Evolutionary conservation across 345 rosid species (phyloP), one percentile per base, ranked within the genome.

Genomic region (Euphorbia pulcherrima): DNA sequence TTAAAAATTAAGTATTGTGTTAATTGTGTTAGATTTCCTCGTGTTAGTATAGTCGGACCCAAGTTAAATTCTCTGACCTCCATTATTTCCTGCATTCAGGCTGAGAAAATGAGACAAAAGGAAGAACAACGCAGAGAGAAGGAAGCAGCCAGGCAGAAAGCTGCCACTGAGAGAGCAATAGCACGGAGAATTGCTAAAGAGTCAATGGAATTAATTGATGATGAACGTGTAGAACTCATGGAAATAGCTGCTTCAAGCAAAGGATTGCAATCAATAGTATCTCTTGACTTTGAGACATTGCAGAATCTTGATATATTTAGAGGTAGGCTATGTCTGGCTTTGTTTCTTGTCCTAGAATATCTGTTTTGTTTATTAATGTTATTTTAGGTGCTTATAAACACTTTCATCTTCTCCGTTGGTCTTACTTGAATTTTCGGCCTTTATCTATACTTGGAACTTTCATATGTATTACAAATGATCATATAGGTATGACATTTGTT

Each of bases 181-280:
- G 97, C 96, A 71, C 95, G 98, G 58, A 87, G 79, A 79, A 83
- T 90, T 56, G 98, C 97, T 46, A 92, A 90, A 80, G 92, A 90
- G 72, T 90, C 97, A 3, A 77, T 82, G 86, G 97, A 87, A 72
- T 90, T 87, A 55, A 74, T 87, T 69, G 98, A 92, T 68, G 97
- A 90, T 69, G 96, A 88, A 58, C 92, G 87, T 58, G 70, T 92
- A 77, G 98, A 92, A 71, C 97, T 92, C 79, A 87, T 92, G 98
- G 98, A 92, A 61, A 60, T 87, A 29, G 97, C 91, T 76, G 84
- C 91, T 3, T 76, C 75, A 58, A 67, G 81, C 76, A 87, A 83
- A 80, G 95, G 90, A 63, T 78, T 88, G 69, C 83, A 90, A 71
- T 85, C 92, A 46, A 74, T 86, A 68, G 61, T 77, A 40, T 82